Base-by-base conservation (phyloP, 2,329 filamentous ascomycete species). In the Parascedosporium putredinis region DNA sequence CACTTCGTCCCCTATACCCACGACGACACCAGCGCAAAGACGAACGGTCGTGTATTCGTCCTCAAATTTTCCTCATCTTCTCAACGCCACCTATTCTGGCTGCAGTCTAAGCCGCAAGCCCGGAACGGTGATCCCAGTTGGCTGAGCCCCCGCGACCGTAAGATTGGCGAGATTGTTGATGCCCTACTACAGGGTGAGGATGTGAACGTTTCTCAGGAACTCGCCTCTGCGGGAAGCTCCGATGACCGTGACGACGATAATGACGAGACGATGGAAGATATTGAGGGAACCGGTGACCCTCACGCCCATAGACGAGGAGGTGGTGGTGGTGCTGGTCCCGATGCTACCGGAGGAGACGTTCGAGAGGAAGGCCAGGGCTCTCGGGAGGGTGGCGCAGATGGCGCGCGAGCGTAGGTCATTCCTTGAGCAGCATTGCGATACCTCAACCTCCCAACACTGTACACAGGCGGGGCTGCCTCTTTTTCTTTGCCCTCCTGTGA, bases 391-490 rank as follows among this genome's bases (percentile, higher is more conserved):
- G 93, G 94, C 64, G 88, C 88, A 59, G 93, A 97, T 70, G 93
- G 94, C 62, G 94, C 88, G 71, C 83, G 93, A 96, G 93, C 91
- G 93, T 98, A 97, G 91, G 94, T 98, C 53, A 62, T 57, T 57
- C 59, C 25, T 29, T 14, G 23, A 25, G 10, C 10, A 45, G 18
- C 20, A n/a, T 12, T 23, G 16, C 27, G 42, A 45, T 27, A 14
- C 25, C 23, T 42, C 23, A 22, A 42, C 38, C 38, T 42, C n/a
- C 25, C 23, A 29, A 38, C 38, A 31, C 46, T 48, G 12, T 24
- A 24, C 29, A 48, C 43, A 25, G 31, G 24, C 22, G 23, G 46
- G 34, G 34, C 46, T 40, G 12, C 29, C 27, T 36, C 22, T 38
- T 34, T 49, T 12, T 36, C n/a, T n/a, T n/a, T n/a, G n/a, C n/a